Percentiles rank a stretch among this genome's conserved stretches.
Conservation (phyloP, 2,329 filamentous ascomycete species). For the Xylariomycetidae sp. region DNA sequence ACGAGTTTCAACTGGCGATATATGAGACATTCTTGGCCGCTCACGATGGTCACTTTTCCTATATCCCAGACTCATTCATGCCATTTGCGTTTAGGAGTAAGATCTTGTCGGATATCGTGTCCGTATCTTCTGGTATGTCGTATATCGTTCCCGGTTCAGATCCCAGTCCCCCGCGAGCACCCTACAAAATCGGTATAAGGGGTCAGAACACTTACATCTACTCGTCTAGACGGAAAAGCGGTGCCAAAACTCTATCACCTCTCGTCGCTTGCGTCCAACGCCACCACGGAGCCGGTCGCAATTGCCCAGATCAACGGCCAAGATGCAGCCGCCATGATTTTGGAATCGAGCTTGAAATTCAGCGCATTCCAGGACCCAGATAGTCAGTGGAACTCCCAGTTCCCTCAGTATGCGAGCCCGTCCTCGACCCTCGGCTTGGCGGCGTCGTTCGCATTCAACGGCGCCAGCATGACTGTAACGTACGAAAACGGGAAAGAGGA, state of each 20-base stretch:
- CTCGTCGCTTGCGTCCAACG: conserved; percentile 14
- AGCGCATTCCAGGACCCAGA: conserved; percentile 52
- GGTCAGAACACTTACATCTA: too few relatives aligned
- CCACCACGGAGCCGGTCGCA: conserved; percentile 34
- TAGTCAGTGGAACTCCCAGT: conserved; percentile 42
- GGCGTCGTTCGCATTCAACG: conserved; percentile 22
- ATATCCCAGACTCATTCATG: conserved; percentile 48
- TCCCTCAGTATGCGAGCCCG: conserved; percentile 24
- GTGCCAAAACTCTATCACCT: conserved; percentile 52
- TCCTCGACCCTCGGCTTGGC: conserved; percentile 15
- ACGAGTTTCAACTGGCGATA: conserved; percentile 51
- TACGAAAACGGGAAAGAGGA: conserved; percentile 28
- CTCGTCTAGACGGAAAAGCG: conserved; percentile 56
- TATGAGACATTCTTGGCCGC: conserved; percentile 47
- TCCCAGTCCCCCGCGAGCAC: too few relatives aligned
- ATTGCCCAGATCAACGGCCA: conserved; percentile 54
- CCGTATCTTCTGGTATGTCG: conserved; percentile 52
- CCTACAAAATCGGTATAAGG: too few relatives aligned
- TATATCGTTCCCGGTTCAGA: too few relatives aligned
- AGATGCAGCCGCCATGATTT: conserved; percentile 44
- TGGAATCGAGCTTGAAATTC: conserved; percentile 38
- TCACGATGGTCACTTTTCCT: conserved; percentile 63
- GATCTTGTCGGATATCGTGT: conserved; percentile 42
- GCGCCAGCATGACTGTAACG: conserved; percentile 24
- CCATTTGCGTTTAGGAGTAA: conserved; percentile 42